These are phyloP conservation scores for Claviceps sp. DNA, from an alignment of 2,329 filamentous ascomycete genomes.

Conservation along the genomic window DNA sequence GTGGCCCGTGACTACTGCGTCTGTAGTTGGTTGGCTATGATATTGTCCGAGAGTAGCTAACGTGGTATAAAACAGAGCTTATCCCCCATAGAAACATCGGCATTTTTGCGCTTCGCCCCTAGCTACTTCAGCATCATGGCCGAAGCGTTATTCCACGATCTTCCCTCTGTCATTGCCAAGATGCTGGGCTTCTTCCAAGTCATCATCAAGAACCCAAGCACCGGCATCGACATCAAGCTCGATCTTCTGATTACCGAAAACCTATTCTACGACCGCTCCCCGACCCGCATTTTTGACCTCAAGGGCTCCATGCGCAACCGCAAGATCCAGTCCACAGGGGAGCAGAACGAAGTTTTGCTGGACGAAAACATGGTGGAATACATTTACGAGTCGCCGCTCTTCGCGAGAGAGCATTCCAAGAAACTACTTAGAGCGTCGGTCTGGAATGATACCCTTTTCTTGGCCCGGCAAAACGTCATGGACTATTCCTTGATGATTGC, in stretches of 20 bases:
- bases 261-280: conserved; percentile 86
- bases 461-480: conserved; percentile 95
- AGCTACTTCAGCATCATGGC: conserved; percentile 98
- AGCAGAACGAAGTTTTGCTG: conserved; percentile 88
- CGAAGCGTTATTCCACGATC: conserved; percentile 84
- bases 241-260: conserved; percentile 96
- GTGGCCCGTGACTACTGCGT: not conserved
- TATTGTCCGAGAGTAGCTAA: too few relatives aligned
- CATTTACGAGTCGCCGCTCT: conserved; percentile 93
- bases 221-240: conserved; percentile 85
- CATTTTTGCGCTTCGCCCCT: conserved; percentile 89
- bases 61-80: conserved; percentile 36
- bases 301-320: conserved; percentile 98
- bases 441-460: conserved; percentile 94
- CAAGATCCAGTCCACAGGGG: conserved; percentile 89
- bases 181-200: conserved; percentile 99
- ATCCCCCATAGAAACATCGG: conserved; percentile 85
- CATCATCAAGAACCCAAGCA: conserved; percentile 86
- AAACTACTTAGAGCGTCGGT: conserved; percentile 83
- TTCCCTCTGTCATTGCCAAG: conserved; percentile 94
- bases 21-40: conserved; percentile 7
- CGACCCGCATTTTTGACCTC: conserved; percentile 83
- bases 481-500: conserved; percentile 98
- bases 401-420: conserved; percentile 90
- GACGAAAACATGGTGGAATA: conserved; percentile 99